Percentiles rank a stretch among this genome's conserved stretches.
These are phyloP conservation scores for Poa annua DNA, from an alignment of 176 grass and related monocot species.

Conservation along the genomic window DNA sequence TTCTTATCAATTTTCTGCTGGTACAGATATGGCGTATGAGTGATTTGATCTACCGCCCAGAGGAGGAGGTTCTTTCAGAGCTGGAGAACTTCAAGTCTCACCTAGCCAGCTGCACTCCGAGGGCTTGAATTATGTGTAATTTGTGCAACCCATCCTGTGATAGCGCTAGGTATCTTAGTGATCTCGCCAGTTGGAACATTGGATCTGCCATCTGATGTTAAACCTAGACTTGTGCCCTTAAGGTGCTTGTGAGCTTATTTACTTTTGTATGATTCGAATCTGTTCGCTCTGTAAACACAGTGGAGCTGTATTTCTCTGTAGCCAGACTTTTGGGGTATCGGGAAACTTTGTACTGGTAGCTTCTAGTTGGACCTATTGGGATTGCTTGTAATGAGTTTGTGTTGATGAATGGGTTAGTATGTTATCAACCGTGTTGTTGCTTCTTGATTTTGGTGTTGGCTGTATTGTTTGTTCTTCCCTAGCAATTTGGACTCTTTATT, in stretches of 20 bases:
- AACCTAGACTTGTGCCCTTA: constrained; percentile 30
- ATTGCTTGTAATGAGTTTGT: constrained; percentile 8
- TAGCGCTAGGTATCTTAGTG: constrained; percentile 41
- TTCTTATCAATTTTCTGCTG: constrained; percentile 32
- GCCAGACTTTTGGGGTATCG: constrained; percentile 35
- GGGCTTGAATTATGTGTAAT: constrained; percentile 48
- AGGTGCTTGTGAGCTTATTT: constrained; percentile 40
- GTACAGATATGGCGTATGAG: constrained; percentile 95
- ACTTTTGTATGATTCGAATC: constrained; percentile 34
- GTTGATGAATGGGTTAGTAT: neutral
- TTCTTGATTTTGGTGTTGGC: neutral
- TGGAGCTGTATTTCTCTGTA: constrained; percentile 29
- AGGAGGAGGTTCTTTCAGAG: constrained; percentile 80
- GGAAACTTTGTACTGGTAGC: constrained; percentile 27
- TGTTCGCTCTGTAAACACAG: constrained; percentile 11
- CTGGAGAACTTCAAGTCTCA: constrained; percentile 85
- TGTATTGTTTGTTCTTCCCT: neutral
- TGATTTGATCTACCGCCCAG: constrained; percentile 81
- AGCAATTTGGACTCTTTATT: neutral
- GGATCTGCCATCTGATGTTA: constrained; percentile 19
- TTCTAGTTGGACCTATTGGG: constrained; percentile 9
- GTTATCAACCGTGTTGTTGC: neutral
- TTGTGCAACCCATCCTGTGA: constrained; percentile 30
- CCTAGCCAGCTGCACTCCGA: constrained; percentile 57
- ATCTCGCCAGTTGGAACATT: constrained; percentile 43